Evolutionary conservation across 129 eudicot species (phyloP), one percentile per base, ranked within the genome.

Genomic region (Solidago caesia): DNA sequence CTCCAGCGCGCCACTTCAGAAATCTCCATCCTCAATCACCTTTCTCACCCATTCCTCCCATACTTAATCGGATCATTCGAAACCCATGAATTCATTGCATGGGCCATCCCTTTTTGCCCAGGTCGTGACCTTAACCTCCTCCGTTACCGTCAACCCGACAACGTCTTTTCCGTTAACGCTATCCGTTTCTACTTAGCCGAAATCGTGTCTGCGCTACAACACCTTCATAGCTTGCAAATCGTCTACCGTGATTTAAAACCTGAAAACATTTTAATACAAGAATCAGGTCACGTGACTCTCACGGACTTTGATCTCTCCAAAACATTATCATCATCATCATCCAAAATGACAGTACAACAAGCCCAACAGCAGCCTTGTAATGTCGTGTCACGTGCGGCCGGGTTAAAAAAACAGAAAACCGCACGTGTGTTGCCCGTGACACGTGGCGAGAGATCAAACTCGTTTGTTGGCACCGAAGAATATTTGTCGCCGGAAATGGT

Each of bases 401-500:
- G 15, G 26, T 55, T 4, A 0, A 86, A 67, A 68, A 89, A 84
- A 45, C 56, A 80, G 2, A 89, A 89, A 33, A 84, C 81, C 39
- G 80, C 92, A 3, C 78, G 92, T 13, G 92, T 87, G 7, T 79
- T 88, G 16, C 92, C 96, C 2, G 77, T 27, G 79, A 65, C 64
- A 68, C 81, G 60, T 29, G 79, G 85, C n/a, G 83, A 89, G 63
- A 80, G 90, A 6, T 83, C 90, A 5, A 81, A 83, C 72, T 89
- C 96, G 0, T 89, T 89, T 44, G 96, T 89, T 13, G 96, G 96
- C 1, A 89, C 96, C 15, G 96, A 83, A 51, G 96, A 89, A 55
- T 89, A 89, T 77, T 74, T 89, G 4, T 82, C 96, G 25, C 96
- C 96, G 67, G 96, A 89, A 73, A 79, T 89, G 11, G 85, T 89